Evolutionary conservation across 176 grass and related monocot genomes (phyloP).

Genomic region (Leersia perrieri): DNA sequence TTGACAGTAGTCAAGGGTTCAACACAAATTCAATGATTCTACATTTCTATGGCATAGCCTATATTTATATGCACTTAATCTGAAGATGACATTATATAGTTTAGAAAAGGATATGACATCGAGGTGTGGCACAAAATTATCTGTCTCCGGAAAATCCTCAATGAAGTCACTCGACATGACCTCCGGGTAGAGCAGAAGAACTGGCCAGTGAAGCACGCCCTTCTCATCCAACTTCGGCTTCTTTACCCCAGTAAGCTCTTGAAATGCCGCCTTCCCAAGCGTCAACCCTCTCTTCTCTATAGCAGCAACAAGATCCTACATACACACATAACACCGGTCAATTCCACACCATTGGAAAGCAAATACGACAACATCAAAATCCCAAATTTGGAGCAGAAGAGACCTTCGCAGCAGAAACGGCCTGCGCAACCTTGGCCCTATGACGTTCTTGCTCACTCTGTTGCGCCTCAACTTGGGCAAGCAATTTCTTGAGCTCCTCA

Average conservation of each 20-base stretch:
- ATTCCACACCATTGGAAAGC: background rate
- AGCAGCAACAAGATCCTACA: constrained; percentile 58
- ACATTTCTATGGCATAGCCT: background rate
- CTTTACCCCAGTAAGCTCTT: constrained; percentile 66
- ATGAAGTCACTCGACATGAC: constrained; percentile 96
- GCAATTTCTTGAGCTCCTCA: constrained; percentile 77
- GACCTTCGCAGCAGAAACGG: constrained; percentile 61
- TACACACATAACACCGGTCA: background rate
- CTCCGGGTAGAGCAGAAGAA: constrained; percentile 86
- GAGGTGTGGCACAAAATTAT: constrained; percentile 60
- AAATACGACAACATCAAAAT: background rate
- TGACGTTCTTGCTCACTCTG: constrained; percentile 50
- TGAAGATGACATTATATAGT: background rate
- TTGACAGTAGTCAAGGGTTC: constrained; percentile 54
- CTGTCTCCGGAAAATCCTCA: constrained; percentile 80
- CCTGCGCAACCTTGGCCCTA: constrained; percentile 54
- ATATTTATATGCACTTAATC: background rate
- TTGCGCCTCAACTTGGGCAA: constrained; percentile 48
- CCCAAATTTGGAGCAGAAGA: constrained; percentile 3
- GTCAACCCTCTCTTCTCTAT: constrained; percentile 72
- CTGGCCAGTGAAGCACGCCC: constrained; percentile 78
- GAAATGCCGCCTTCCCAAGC: constrained; percentile 62
- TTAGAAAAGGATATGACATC: constrained; percentile 83
- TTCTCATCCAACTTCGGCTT: constrained; percentile 68
- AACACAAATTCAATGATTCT: background rate